Conservation (phyloP, 2,329 filamentous ascomycete species). For the Nemania sp. region DNA sequence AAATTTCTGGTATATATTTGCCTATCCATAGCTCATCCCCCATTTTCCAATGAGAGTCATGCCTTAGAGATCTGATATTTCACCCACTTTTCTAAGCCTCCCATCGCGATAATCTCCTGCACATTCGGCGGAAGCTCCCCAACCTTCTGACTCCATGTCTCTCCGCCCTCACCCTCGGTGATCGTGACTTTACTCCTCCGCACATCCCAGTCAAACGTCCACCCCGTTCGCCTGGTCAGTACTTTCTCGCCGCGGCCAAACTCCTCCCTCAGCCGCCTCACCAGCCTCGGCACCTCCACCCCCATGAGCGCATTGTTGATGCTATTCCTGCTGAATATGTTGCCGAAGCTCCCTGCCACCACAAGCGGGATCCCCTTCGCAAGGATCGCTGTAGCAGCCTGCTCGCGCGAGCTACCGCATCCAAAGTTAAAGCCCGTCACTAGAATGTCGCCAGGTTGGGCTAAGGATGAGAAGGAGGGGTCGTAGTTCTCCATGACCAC, state of each 20-base stretch:
- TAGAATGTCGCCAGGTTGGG: neutral
- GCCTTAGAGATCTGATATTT: neutral
- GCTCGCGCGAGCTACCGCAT: neutral
- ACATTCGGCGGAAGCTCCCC: slow-evolving; percentile 84
- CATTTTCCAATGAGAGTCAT: no score
- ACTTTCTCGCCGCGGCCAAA: slow-evolving; percentile 48
- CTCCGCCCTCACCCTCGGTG: slow-evolving; percentile 40
- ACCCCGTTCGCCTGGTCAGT: slow-evolving; percentile 75
- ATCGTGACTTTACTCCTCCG: neutral
- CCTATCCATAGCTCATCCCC: no score
- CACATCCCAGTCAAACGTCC: slow-evolving; percentile 84
- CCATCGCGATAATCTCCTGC: slow-evolving; percentile 64
- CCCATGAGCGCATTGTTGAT: slow-evolving; percentile 77
- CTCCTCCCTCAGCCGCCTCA: slow-evolving; percentile 65
- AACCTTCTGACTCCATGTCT: slow-evolving; percentile 80
- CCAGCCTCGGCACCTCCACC: slow-evolving; percentile 73
- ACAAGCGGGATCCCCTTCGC: slow-evolving; percentile 81
- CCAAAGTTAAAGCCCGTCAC: neutral
- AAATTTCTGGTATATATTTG: no score
- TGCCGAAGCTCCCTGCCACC: slow-evolving; percentile 78
- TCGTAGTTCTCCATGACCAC: slow-evolving; percentile 98
- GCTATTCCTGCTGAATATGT: slow-evolving; percentile 77
- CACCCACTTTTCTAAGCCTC: slow-evolving; percentile 2
- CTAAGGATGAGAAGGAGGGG: slow-evolving; percentile 32
- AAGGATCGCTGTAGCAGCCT: slow-evolving; percentile 80